These are phyloP conservation scores for Pterocarpus macrocarpus DNA, from an alignment of 306 rosid species.

Conservation along the genomic window DNA sequence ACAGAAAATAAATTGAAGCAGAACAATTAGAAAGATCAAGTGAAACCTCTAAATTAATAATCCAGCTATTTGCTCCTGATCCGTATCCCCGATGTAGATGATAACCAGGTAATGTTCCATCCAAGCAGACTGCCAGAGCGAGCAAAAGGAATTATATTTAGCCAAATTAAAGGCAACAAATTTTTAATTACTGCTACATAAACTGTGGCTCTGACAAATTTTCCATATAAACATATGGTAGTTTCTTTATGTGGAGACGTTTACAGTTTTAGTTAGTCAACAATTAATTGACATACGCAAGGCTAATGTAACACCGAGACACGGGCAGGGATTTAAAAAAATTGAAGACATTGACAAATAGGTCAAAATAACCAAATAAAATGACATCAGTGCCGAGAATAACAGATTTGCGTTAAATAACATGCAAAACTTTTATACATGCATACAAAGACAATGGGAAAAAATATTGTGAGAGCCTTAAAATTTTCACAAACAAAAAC, in stretches of 20 bases:
- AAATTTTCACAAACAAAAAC: neutral
- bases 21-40: neutral
- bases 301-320: neutral
- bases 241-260: neutral
- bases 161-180: slow-evolving; percentile 11
- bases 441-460: neutral
- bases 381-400: slow-evolving; percentile 24
- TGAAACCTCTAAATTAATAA: slow-evolving; percentile 91
- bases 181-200: neutral
- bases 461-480: no score
- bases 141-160: slow-evolving; percentile 3
- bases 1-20: neutral
- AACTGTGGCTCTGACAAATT: neutral
- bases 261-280: slow-evolving; percentile 16
- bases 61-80: slow-evolving; percentile 90
- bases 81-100: slow-evolving; percentile 89
- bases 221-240: neutral
- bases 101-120: slow-evolving; percentile 95
- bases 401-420: neutral
- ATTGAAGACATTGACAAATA: neutral
- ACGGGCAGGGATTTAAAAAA: neutral
- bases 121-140: slow-evolving; percentile 79
- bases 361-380: slow-evolving; percentile 17
- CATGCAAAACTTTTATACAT: neutral
- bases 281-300: slow-evolving; percentile 1